Percentiles rank a stretch among this genome's conserved stretches.
Conservation (phyloP, 176 grass and related monocot species). For the Cenchrus americanus region DNA sequence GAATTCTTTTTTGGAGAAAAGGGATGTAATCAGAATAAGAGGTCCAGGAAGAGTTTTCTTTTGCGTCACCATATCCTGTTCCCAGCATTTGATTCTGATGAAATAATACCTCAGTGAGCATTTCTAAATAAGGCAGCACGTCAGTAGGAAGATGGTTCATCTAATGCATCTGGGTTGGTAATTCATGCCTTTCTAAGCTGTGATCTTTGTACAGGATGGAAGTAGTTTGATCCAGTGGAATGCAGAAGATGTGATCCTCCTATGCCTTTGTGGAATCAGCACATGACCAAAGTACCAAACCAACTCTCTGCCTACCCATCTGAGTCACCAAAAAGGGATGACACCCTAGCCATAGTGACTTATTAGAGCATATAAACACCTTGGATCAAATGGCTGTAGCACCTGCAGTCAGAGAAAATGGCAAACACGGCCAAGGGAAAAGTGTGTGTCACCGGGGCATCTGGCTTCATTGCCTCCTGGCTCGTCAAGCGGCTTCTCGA, state of each 20-base stretch:
- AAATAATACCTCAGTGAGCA: background rate
- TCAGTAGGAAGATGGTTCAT: background rate
- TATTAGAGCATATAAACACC: slow-evolving; percentile 16
- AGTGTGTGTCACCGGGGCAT: slow-evolving; percentile 84
- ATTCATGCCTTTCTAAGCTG: slow-evolving; percentile 20
- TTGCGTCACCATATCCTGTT: background rate
- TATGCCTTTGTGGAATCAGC: slow-evolving; percentile 21
- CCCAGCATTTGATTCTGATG: background rate
- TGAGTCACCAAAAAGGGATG: slow-evolving; percentile 47
- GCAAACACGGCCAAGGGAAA: slow-evolving; percentile 51
- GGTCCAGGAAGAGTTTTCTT: slow-evolving; percentile 37
- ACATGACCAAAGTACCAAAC: background rate
- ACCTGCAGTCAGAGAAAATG: slow-evolving; percentile 44
- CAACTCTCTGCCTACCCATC: slow-evolving; percentile 38
- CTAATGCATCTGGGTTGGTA: background rate
- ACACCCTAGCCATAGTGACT: slow-evolving; percentile 6
- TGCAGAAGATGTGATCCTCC: slow-evolving; percentile 38
- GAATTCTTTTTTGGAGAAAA: background rate
- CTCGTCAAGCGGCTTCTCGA: slow-evolving; percentile 80
- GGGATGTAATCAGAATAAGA: slow-evolving; percentile 42
- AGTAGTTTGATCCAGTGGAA: slow-evolving; percentile 27
- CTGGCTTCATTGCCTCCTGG: slow-evolving; percentile 89
- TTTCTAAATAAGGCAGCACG: background rate
- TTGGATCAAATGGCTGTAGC: slow-evolving; percentile 32
- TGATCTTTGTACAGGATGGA: slow-evolving; percentile 16